Conservation (phyloP, 805 yeast genomes). For the Candida lessepsii region DNA sequence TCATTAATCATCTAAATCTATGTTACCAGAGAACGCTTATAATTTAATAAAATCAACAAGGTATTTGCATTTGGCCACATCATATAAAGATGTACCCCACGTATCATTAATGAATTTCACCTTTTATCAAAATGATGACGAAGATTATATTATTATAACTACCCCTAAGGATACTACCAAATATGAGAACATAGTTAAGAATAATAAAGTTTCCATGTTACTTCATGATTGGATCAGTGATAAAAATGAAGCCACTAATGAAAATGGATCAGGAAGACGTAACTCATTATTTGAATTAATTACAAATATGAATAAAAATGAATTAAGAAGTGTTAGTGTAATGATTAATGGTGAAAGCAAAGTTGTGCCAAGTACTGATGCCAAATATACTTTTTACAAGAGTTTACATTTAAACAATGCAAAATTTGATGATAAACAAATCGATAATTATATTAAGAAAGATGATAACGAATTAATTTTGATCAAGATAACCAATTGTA, state of each 20-base stretch:
- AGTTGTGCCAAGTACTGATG: constrained; percentile 40
- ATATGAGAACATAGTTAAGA: constrained; percentile 62
- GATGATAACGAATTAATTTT: constrained; percentile 66
- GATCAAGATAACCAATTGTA: constrained; percentile 63
- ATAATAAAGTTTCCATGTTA: constrained; percentile 77
- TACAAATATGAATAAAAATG: constrained; percentile 75
- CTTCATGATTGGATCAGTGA: constrained; percentile 90
- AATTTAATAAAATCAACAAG: constrained; percentile 56
- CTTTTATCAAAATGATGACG: constrained; percentile 44
- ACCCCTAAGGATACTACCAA: constrained; percentile 73
- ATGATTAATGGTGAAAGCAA: constrained; percentile 74
- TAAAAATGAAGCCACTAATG: constrained; percentile 10
- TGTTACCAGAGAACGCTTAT: constrained; percentile 37
- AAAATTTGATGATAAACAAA: constrained; percentile 69
- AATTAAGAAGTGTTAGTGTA: constrained; percentile 76
- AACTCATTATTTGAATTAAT: constrained; percentile 50
- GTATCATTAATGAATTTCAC: constrained; percentile 91
- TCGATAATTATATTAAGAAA: constrained; percentile 45
- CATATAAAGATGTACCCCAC: constrained; percentile 72
- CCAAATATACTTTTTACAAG: constrained; percentile 58
- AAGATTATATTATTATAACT: constrained; percentile 63
- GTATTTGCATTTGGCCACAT: constrained; percentile 83
- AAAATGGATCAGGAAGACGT: constrained; percentile 17
- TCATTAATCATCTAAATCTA: background rate
- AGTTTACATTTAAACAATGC: constrained; percentile 58